Evolutionary conservation across 495 filamentous ascomycete species (phyloP).

Genomic region (Trichoderma parareesei): DNA sequence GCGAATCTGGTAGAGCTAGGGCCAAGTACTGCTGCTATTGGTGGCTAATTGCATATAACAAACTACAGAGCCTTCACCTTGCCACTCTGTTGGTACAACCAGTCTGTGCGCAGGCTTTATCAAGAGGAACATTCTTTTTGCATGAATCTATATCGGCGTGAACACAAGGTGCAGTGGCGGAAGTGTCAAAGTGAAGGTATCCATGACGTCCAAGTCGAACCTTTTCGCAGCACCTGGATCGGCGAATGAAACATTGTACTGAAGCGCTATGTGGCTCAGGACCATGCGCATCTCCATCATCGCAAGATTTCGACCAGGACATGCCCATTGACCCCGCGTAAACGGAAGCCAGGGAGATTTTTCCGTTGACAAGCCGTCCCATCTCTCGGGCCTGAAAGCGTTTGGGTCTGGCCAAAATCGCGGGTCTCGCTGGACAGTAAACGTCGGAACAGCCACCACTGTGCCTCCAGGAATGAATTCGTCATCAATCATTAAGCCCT

Average conservation of each 20-base stretch:
- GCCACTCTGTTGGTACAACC: too few relatives aligned
- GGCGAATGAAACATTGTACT: slow-evolving; percentile 30
- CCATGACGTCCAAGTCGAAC: slow-evolving; percentile 5
- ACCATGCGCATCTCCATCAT: slow-evolving; percentile 32
- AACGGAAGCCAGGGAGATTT: slow-evolving; percentile 20
- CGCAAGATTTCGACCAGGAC: slow-evolving; percentile 27
- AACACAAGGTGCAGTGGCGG: slow-evolving; percentile 9
- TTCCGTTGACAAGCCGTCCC: slow-evolving; percentile 22
- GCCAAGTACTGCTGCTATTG: too few relatives aligned
- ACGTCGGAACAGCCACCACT: slow-evolving; percentile 19
- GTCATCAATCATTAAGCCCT: slow-evolving; percentile 41
- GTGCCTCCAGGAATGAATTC: slow-evolving; percentile 40
- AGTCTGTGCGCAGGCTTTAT: too few relatives aligned
- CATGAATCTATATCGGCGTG: neutral
- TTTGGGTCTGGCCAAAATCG: slow-evolving; percentile 31
- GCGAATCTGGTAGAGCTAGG: too few relatives aligned
- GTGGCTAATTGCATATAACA: too few relatives aligned
- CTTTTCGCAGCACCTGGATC: neutral
- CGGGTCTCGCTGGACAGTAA: slow-evolving; percentile 24
- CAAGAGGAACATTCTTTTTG: too few relatives aligned
- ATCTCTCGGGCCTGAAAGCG: slow-evolving; percentile 49
- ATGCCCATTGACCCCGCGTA: slow-evolving; percentile 15
- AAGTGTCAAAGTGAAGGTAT: slow-evolving; percentile 11
- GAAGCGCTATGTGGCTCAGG: slow-evolving; percentile 24
- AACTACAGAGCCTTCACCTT: too few relatives aligned